These are phyloP conservation scores for Chlorella vulgaris DNA, from an alignment of 139 green algal genomes.

Conservation along the genomic window DNA sequence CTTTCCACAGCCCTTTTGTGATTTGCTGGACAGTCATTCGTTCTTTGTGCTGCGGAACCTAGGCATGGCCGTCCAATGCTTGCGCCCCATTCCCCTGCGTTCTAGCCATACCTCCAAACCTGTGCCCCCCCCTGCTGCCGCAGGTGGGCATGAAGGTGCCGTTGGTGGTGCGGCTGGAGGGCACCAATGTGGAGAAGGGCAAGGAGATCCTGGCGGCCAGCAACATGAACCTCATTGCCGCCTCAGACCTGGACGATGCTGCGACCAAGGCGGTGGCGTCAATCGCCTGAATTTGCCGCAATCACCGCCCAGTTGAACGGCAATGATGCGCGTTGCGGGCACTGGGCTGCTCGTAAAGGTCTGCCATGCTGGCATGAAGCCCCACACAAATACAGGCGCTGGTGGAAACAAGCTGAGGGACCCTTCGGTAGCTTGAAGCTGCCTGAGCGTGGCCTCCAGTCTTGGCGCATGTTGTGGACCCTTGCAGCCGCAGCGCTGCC, in stretches of 20 bases:
- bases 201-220: conserved; percentile 88
- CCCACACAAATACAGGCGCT: neutral
- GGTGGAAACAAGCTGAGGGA: neutral
- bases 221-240: conserved; percentile 86
- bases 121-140: neutral
- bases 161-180: conserved; percentile 96
- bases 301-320: neutral
- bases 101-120: neutral
- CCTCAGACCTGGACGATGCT: conserved; percentile 96
- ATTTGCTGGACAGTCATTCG: no score
- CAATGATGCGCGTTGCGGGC: no score
- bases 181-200: conserved; percentile 95
- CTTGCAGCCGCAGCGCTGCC: no score
- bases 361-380: neutral
- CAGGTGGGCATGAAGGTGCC: conserved; percentile 87
- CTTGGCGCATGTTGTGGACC: no score
- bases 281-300: conserved; percentile 21
- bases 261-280: conserved; percentile 89
- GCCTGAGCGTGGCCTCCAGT: no score
- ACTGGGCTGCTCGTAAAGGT: no score
- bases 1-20: no score
- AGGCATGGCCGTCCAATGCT: no score
- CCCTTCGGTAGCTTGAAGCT: neutral
- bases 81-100: neutral
- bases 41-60: no score